Conservation (phyloP, 768 basidiomycete species). For the Chalciporus sphaerocephalus region DNA sequence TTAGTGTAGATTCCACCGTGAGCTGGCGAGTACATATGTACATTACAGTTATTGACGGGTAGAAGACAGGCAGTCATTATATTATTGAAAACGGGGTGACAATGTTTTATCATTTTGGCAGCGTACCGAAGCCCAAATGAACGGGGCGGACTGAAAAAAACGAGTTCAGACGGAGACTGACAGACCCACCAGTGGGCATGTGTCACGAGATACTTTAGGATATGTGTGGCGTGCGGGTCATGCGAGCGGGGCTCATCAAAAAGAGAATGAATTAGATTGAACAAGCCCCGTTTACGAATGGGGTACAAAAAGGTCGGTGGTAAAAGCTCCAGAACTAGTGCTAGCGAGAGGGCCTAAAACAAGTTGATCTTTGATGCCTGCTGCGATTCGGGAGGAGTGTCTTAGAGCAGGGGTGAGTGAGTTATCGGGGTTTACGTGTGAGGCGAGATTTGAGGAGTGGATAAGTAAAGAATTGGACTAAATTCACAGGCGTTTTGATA, state of each 20-base stretch:
- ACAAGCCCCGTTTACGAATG: conserved; percentile 15
- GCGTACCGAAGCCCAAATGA: conserved; percentile 17
- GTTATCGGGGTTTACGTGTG: conserved; percentile 30
- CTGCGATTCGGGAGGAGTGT: conserved; percentile 8
- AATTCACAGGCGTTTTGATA: conserved; percentile 9
- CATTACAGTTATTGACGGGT: neutral
- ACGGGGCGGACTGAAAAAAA: conserved; percentile 5
- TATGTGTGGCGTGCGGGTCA: conserved; percentile 18
- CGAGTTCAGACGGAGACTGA: conserved; percentile 12
- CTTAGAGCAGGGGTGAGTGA: conserved; percentile 7
- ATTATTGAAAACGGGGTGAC: conserved; percentile 18
- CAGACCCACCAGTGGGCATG: conserved; percentile 1
- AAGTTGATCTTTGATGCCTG: conserved; percentile 14
- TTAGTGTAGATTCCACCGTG: too few relatives aligned
- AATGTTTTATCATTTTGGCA: conserved; percentile 16
- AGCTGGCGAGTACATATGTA: neutral
- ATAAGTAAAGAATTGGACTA: conserved; percentile 8
- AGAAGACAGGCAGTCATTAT: too few relatives aligned
- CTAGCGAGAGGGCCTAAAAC: conserved; percentile 19
- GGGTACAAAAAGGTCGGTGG: conserved; percentile 6
- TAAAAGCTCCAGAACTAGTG: conserved; percentile 14
- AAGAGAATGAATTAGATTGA: conserved; percentile 13
- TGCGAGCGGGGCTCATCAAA: conserved; percentile 14
- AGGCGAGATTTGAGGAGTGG: conserved; percentile 1
- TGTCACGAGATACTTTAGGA: conserved; percentile 23